A percentile compares a stretch with the other conserved stretches of the same genome.
Conservation (phyloP, 1,139 yeast genomes). For the Yarrowia galli region DNA sequence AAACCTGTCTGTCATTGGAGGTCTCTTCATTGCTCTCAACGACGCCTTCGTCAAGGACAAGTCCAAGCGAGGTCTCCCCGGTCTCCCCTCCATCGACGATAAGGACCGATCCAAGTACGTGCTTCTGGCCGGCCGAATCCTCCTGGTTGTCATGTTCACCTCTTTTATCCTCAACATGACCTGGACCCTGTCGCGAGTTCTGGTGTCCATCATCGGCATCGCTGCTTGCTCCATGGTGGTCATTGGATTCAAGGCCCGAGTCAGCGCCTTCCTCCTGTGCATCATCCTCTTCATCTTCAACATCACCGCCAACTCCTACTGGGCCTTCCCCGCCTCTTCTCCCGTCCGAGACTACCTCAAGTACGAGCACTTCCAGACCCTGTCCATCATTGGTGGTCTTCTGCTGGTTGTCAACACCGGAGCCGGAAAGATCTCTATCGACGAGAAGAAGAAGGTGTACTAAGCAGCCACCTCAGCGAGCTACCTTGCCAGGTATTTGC, state of each 20-base stretch:
- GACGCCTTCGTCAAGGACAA: conserved; percentile 87
- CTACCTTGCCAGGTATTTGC: too few species aligned
- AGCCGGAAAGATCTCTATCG: conserved; percentile 93
- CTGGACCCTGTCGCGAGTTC: conserved; percentile 71
- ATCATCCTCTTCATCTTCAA: conserved; percentile 78
- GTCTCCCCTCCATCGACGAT: conserved; percentile 85
- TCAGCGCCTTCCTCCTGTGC: conserved; percentile 83
- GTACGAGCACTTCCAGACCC: conserved; percentile 93
- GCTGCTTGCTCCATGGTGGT: conserved; percentile 79
- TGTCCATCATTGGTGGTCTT: conserved; percentile 94
- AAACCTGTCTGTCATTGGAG: conserved; percentile 91
- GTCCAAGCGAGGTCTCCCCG: conserved; percentile 79
- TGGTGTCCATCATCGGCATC: conserved; percentile 75
- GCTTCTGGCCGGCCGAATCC: conserved; percentile 85
- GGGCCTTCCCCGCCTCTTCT: conserved; percentile 75
- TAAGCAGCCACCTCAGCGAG: conserved; percentile 47
- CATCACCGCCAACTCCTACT: conserved; percentile 83
- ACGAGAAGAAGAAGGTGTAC: conserved; percentile 94
- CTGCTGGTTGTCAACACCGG: conserved; percentile 92
- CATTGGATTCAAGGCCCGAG: conserved; percentile 91
- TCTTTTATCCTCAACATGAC: conserved; percentile 83
- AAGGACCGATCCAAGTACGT: conserved; percentile 86
- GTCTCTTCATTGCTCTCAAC: conserved; percentile 84
- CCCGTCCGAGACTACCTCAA: conserved; percentile 88
- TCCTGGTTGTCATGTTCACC: conserved; percentile 82